Conservation (phyloP, 2,329 filamentous ascomycete species). For the Leptographium procerum region DNA sequence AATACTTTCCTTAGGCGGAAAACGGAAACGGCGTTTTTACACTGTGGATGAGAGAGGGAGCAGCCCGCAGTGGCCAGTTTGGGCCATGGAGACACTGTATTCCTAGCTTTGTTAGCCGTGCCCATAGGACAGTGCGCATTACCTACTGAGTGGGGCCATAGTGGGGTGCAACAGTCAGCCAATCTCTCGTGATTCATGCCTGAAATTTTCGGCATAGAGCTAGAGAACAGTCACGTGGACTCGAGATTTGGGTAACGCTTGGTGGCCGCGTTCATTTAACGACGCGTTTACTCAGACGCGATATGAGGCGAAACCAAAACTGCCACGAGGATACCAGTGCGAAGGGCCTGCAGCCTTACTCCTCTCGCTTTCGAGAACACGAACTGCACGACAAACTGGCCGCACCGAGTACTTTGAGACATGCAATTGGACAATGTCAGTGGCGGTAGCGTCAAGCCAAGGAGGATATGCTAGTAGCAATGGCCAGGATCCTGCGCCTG, state of each 20-base stretch:
- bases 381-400: not conserved
- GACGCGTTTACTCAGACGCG: not conserved
- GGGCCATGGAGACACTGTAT: not conserved
- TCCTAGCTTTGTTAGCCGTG: not conserved
- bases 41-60: constrained; percentile 7
- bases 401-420: not conserved
- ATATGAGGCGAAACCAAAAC: not conserved
- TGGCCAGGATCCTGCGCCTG: constrained; percentile 12
- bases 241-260: not conserved
- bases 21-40: constrained; percentile 4
- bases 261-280: not conserved
- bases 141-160: constrained; percentile 3
- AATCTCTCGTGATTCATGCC: not conserved
- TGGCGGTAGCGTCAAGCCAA: not conserved
- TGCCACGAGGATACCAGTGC: no score
- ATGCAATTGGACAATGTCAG: not conserved
- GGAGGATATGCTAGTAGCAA: not conserved
- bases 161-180: constrained; percentile 7
- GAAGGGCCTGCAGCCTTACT: no score
- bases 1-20: constrained; percentile 1
- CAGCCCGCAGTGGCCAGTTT: constrained; percentile 1
- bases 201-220: not conserved
- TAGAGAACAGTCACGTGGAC: not conserved
- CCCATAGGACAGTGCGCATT: not conserved
- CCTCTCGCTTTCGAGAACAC: not conserved